Evolutionary conservation across 2,329 filamentous ascomycete genomes (phyloP), one percentile per base, ranked within the genome.

Genomic region (Pochonia chlamydosporia): DNA sequence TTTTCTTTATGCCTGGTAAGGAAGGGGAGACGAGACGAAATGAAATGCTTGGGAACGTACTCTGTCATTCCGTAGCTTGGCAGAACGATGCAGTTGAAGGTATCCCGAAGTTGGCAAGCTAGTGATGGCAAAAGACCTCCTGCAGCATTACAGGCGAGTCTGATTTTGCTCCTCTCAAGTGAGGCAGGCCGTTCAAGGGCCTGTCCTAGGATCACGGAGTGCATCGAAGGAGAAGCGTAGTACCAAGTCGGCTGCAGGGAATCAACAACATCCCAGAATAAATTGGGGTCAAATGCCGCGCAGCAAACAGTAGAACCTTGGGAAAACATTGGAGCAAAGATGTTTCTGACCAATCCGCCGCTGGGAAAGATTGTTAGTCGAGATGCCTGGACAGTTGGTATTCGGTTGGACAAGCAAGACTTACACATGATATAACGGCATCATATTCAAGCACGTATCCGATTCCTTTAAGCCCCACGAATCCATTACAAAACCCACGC

Each of bases 41-140:
- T 21, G 10, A 26, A 20, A 24, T 14, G 20, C 30, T 20, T 4
- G 18, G 25, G n/a, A 21, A 54, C 63, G 58, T 53, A 67, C 62
- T 79, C 76, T 1, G 76, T 81, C 76, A 81, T 79, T 16, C 76
- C 77, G 53, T 81, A 80, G 52, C 74, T 78, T 3, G 76, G 76
- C 16, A 81, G 64, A 3, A 81, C 70, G 3, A 66, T 67, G 47
- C 73, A 76, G 10, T 67, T 61, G 59, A 80, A 81, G 0, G 69
- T 74, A 48, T 75, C 68, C 14, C 68, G 66, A 9, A 80, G 63
- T 44, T 70, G 71, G 24, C 60, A 57, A 1, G 76, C 75, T 33
- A 79, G 59, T 2, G 74, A 71, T 1, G 76, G 76, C 3, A 78
- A 63, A 3, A 79, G 63, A 21, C 71, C 75, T 37, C 74, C 76